Evolutionary conservation across 2,329 filamentous ascomycete genomes (phyloP).

Genomic region (Akanthomyces muscarius): DNA sequence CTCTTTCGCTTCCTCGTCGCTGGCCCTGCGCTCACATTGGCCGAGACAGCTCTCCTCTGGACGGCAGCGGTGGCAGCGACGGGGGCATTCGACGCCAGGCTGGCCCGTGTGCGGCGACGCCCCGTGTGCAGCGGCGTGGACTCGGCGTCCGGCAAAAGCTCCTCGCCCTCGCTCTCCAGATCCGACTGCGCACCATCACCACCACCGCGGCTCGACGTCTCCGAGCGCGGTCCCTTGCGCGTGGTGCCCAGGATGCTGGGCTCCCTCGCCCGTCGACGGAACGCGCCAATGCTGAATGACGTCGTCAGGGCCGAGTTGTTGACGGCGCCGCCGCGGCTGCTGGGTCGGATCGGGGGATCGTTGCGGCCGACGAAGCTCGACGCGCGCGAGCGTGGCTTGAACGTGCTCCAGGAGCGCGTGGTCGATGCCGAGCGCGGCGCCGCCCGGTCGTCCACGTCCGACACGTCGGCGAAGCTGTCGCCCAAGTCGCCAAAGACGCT

Average conservation of each 20-base stretch:
- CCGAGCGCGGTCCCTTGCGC: slow-evolving; percentile 31
- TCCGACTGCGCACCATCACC: slow-evolving; percentile 29
- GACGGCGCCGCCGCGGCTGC: slow-evolving; percentile 40
- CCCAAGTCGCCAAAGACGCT: slow-evolving; percentile 45
- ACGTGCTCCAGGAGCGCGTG: slow-evolving; percentile 44
- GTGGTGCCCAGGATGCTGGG: slow-evolving; percentile 58
- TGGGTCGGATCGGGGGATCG: slow-evolving; percentile 49
- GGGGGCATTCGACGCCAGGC: slow-evolving; percentile 20
- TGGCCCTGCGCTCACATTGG: slow-evolving; percentile 30
- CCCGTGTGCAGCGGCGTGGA: slow-evolving; percentile 57
- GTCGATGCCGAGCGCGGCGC: slow-evolving; percentile 38
- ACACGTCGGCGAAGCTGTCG: slow-evolving; percentile 37
- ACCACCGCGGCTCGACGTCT: slow-evolving; percentile 28
- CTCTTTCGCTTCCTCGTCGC: slow-evolving; percentile 56
- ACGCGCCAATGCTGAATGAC: slow-evolving; percentile 53
- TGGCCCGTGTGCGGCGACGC: slow-evolving; percentile 37
- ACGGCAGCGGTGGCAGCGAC: background rate
- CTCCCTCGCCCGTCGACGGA: slow-evolving; percentile 54
- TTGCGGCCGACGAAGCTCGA: slow-evolving; percentile 50
- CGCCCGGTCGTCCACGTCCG: slow-evolving; percentile 20
- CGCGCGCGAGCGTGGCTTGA: slow-evolving; percentile 43
- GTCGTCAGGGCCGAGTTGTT: slow-evolving; percentile 47
- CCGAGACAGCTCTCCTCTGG: slow-evolving; percentile 22
- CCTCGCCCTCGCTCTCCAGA: slow-evolving; percentile 42
- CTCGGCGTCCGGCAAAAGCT: slow-evolving; percentile 62